phyloP scores from a whole-genome alignment of 208 protist species.

The Acanthamoeba culbertsoni region DNA sequence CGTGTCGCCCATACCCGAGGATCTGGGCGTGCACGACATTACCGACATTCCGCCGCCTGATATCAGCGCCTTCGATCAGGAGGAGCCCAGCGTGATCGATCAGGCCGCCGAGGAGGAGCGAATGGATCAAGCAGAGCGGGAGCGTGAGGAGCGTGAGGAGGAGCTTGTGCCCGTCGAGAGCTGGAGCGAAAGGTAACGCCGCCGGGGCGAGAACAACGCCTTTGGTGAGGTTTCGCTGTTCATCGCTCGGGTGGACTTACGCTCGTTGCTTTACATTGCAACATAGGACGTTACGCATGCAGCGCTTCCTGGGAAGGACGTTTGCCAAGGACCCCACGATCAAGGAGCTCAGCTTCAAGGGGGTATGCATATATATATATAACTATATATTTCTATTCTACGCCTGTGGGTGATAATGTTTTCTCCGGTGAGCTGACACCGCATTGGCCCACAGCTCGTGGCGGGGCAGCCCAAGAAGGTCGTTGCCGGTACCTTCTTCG shows the following conservation, averaged over 20 bases:
- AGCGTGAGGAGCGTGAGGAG: neutral
- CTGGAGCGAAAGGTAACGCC: constrained; percentile 55
- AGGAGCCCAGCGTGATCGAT: neutral
- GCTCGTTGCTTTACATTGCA: neutral
- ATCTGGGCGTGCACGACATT: neutral
- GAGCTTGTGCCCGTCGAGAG: constrained; percentile 45
- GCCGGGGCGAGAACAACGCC: no score
- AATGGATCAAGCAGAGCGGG: constrained; percentile 8
- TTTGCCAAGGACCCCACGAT: neutral
- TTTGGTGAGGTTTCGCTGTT: no score
- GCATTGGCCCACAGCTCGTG: constrained; percentile 54
- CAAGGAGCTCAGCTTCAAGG: constrained; percentile 23
- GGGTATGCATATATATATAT: neutral
- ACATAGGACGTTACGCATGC: constrained; percentile 36
- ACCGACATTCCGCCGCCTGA: neutral
- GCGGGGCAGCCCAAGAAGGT: constrained; percentile 51
- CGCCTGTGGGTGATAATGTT: neutral
- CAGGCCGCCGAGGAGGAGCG: neutral
- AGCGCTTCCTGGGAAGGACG: constrained; percentile 6
- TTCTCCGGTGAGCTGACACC: no score
- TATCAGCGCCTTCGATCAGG: neutral
- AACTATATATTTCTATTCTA: neutral
- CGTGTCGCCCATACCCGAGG: neutral
- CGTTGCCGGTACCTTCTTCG: constrained; percentile 77
- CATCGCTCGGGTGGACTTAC: no score